Evolutionary conservation across 441 rosid genomes (phyloP).

Genomic region (Gossypium trilobum): DNA sequence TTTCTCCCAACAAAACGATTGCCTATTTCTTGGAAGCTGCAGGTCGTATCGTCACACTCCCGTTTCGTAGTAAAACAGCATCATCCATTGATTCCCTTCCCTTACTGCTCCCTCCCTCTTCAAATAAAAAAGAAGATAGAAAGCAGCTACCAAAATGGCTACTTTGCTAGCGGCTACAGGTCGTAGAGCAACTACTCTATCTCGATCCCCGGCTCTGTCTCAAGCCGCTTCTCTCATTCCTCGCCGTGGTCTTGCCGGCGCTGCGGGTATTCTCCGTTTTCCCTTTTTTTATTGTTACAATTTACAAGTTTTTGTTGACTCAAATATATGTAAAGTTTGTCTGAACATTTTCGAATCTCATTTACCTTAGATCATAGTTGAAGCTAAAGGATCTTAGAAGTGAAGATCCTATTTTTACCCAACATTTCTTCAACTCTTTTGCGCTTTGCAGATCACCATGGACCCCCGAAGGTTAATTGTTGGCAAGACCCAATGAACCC

Average conservation of each 20-base stretch:
- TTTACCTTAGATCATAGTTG: neutral
- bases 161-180: constrained; percentile 22
- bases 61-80: neutral
- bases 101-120: neutral
- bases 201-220: constrained; percentile 27
- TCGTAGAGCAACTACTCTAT: constrained; percentile 46
- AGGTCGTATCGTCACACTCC: neutral
- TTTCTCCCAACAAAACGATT: neutral
- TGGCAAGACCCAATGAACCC: constrained; percentile 86
- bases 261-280: constrained; percentile 45
- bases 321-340: neutral
- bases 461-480: constrained; percentile 59
- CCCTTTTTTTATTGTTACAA: neutral
- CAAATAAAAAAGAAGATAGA: neutral
- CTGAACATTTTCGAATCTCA: constrained; percentile 11
- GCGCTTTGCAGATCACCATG: constrained; percentile 59
- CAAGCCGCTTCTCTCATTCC: constrained; percentile 40
- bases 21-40: neutral
- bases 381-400: neutral
- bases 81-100: neutral
- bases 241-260: constrained; percentile 75
- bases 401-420: neutral
- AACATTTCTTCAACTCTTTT: neutral
- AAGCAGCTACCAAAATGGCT: constrained; percentile 4
- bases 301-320: neutral